Conservation (phyloP, 306 rosid genomes). For the Prunus padus region DNA sequence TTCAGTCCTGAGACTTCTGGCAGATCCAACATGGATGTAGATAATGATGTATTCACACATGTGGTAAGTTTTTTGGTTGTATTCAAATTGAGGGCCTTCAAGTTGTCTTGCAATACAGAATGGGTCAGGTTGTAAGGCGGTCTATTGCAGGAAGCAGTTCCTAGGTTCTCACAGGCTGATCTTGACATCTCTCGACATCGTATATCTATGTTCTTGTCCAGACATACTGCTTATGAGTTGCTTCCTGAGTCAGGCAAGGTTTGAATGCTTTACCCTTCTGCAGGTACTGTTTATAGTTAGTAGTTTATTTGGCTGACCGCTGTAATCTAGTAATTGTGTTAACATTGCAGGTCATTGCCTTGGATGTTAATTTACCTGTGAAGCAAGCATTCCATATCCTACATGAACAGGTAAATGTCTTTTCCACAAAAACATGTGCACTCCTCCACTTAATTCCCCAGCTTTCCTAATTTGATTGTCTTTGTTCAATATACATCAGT, state of each 20-base stretch:
- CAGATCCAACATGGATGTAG: conserved; percentile 79
- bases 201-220: conserved; percentile 60
- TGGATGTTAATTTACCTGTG: conserved; percentile 72
- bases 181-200: conserved; percentile 67
- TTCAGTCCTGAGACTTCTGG: conserved; percentile 47
- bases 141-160: conserved; percentile 54
- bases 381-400: conserved; percentile 88
- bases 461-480: neutral
- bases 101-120: conserved; percentile 23
- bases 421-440: neutral
- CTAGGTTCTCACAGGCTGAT: conserved; percentile 51
- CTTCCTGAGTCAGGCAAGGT: conserved; percentile 98
- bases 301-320: conserved; percentile 11
- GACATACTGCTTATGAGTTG: conserved; percentile 66
- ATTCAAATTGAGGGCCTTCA: neutral
- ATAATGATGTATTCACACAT: conserved; percentile 46
- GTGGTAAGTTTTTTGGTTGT: conserved; percentile 36
- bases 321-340: conserved; percentile 18
- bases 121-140: conserved; percentile 29
- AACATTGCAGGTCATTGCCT: conserved; percentile 58
- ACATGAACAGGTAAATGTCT: conserved; percentile 64
- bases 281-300: conserved; percentile 8
- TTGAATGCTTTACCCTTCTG: conserved; percentile 43
- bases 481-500: neutral
- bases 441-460: neutral